These are phyloP conservation scores for Eutrema heterophyllum DNA, from an alignment of 345 rosid genomes.

Conservation along the genomic window DNA sequence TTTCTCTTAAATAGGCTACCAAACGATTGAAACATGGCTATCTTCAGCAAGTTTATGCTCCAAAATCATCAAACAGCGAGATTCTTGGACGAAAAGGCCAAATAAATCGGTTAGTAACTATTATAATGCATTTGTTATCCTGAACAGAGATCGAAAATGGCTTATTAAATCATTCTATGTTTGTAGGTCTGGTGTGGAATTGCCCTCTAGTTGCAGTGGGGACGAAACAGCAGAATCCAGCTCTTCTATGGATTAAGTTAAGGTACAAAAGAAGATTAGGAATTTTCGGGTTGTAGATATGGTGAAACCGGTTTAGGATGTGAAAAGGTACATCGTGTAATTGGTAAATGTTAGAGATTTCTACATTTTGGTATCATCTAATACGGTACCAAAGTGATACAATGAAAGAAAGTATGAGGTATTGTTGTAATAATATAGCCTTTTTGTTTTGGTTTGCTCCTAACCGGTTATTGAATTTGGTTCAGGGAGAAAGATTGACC, in stretches of 20 bases:
- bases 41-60: slow-evolving; percentile 36
- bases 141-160: background rate
- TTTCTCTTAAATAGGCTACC: slow-evolving; percentile 38
- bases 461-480: slow-evolving; percentile 1
- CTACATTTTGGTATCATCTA: background rate
- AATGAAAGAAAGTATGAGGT: background rate
- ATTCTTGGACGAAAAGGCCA: slow-evolving; percentile 31
- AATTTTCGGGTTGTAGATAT: slow-evolving; percentile 20
- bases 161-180: slow-evolving; percentile 7
- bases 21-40: slow-evolving; percentile 38
- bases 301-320: slow-evolving; percentile 19
- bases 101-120: slow-evolving; percentile 47
- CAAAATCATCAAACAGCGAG: slow-evolving; percentile 39
- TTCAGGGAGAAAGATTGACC: background rate
- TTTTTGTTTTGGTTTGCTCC: background rate
- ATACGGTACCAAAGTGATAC: background rate
- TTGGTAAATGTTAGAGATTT: slow-evolving; percentile 19
- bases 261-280: slow-evolving; percentile 15
- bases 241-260: slow-evolving; percentile 44
- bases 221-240: slow-evolving; percentile 65
- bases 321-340: slow-evolving; percentile 1
- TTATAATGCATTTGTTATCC: slow-evolving; percentile 4
- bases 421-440: background rate
- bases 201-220: slow-evolving; percentile 59
- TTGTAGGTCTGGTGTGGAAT: slow-evolving; percentile 44